Evolutionary conservation across 345 rosid genomes (phyloP), one percentile per base, ranked within the genome.

Genomic region (Lenwebbia sp.): DNA sequence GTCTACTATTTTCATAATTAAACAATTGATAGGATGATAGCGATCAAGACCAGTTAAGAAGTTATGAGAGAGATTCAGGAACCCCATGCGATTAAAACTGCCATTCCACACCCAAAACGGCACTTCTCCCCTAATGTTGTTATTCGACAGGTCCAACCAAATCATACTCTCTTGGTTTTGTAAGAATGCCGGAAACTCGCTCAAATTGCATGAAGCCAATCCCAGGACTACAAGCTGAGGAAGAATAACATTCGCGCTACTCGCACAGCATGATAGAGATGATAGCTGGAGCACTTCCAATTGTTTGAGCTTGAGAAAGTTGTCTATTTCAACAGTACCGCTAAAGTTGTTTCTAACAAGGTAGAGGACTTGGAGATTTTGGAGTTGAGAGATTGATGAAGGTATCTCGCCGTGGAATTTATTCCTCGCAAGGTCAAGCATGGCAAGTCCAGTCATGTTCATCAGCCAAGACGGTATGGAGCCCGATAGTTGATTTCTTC

Each of bases 201-300:
- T 51, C 52, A 86, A 85, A 40, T 85, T 55, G 82, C 87, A 82
- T 17, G 85, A 37, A 52, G 30, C 70, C 28, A 85, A 44, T 25
- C 81, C 28, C 10, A 83, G 78, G 55, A 0, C 6, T 0, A 0
- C 0, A 40, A 88, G 82, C 7, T 51, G 75, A 12, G 75, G 54
- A 55, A 26, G 84, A n/a, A 5, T 58, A 26, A 47, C 19, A 52
- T 52, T n/a, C 4, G 1, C 0, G 30, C 55, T 30, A 25, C 26
- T 50, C 10, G 0, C 13, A 12, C 30, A 2, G 11, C 86, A 37
- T 11, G 87, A 85, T 50, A 89, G 28, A 17, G 1, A 52, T 19
- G 88, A 88, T 33, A 89, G 44, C 4, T 6, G 53, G 1, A 88
- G 30, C n/a, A 0, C 6, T 0, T 0, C 0, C 5, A 86, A 54